Evolutionary conservation across 1,284 basidiomycete genomes (phyloP), one percentile per base, ranked within the genome.

Genomic region (Ceratobasidium papillatum): DNA sequence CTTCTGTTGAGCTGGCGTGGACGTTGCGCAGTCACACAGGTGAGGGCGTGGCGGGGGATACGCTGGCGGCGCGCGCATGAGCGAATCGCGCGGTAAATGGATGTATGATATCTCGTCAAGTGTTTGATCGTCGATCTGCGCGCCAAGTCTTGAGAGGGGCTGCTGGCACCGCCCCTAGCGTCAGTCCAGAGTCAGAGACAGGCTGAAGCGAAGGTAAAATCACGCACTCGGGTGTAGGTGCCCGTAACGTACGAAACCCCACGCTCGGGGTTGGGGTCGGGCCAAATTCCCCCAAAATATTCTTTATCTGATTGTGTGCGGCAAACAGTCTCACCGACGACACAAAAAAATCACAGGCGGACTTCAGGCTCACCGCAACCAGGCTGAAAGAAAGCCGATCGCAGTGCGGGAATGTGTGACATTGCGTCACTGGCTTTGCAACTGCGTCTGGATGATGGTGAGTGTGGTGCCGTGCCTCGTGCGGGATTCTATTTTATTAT

Each of bases 371-470:
- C 58, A 11, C 14, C 27, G 22, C 1, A 32, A 22, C n/a, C 12
- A 41, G 34, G 58, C 27, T 56, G 52, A 34, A 30, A 56, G 8
- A n/a, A 34, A 17, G 52, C 58, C 58, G 58, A 36, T 2, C 34
- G 58, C 34, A 36, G 17, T 41, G 58, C 58, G 58, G 58, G 34
- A 43, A 32, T 56, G 27, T 32, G 52, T 61, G 58, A 61, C 58
- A 27, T 14, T 61, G 22, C 58, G 22, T 27, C 58, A 38, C 58
- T 17, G 4, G 8, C 32, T 1, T 9, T 2, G 36, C 1, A 54
- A 25, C 1, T 27, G 32, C 12, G 14, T 59, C 56, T 34, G 32
- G 32, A 19, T 38, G 52, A 19, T 34, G 8, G 25, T 5, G n/a
- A 19, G 25, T n/a, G 30, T 27, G 34, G 58, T 38, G 17, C 36